Evolutionary conservation across 345 rosid species (phyloP), one percentile per base, ranked within the genome.

Genomic region (Adansonia digitata): DNA sequence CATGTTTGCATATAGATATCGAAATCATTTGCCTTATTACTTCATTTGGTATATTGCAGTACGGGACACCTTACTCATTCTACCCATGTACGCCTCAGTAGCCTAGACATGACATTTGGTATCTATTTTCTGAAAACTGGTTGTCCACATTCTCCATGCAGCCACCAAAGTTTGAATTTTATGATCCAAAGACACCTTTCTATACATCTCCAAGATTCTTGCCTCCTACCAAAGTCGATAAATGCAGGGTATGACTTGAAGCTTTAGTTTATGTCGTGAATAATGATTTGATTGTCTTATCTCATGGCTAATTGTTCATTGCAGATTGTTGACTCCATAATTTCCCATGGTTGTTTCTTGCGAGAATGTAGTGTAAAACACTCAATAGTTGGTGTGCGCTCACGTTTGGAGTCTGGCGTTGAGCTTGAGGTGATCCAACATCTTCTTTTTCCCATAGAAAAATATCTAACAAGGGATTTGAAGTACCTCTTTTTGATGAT

Each of bases 261-360:
- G 63, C 20, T 49, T 69, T 37, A 29, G 37, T 31, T 61, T 29
- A 27, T 43, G 8, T 61, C 4, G 2, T 49, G 35, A 52, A 24
- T 17, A 46, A 56, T 46, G 10, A 2, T 57, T 53, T 45, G 29
- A 37, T 29, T 40, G 12, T 40, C 60, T 37, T 60, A 74, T 74
- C 69, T 76, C 40, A 68, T 37, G 37, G 65, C 71, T 34, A 29
- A 8, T 39, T 35, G 68, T 39, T 75, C 77, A 18, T 10, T 79
- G 81, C 87, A 92, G 96, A 87, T 92, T 48, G 74, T 87, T 27
- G 90, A 91, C 79, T 84, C 97, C 20, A 91, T 92, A 84, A 81
- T 92, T 67, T 92, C 97, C 71, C 96, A 92, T 37, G 97, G 96
- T 72, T 91, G 97, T 83, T 92, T 92, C 88, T 83, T 92, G 81